Conservation (phyloP, 371 early-diverging fungal genomes). For the Sporodiniella umbellata region DNA sequence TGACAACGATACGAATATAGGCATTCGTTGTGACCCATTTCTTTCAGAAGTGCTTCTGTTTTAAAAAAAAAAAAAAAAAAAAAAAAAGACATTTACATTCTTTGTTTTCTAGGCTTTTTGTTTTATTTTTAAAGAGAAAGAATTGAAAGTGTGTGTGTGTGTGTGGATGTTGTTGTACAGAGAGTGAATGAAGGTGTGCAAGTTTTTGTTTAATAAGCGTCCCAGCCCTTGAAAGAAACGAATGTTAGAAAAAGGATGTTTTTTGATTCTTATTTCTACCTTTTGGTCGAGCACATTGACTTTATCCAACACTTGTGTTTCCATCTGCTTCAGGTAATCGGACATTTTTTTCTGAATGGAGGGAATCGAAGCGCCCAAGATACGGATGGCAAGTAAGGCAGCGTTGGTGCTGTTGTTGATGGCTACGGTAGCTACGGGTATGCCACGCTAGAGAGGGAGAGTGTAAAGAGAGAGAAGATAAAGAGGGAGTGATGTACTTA, state of each 20-base stretch:
- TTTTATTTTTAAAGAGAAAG: too few relatives aligned
- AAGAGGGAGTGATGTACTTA: conserved; percentile 35
- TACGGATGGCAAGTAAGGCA: conserved; percentile 91
- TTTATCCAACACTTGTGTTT: conserved; percentile 81
- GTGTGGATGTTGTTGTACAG: too few relatives aligned
- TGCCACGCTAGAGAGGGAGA: conserved; percentile 71
- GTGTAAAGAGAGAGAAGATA: not conserved
- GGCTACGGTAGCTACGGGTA: conserved; percentile 97
- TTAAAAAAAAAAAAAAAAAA: not conserved
- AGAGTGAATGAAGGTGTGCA: too few relatives aligned
- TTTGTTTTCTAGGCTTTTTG: too few relatives aligned
- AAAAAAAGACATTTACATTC: too few relatives aligned
- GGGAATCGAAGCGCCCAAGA: conserved; percentile 79
- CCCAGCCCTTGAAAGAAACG: not conserved
- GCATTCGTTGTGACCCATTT: conserved; percentile 16
- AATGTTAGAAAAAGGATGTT: not conserved
- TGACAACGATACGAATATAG: conserved; percentile 16
- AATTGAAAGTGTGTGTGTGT: too few relatives aligned
- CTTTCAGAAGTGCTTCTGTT: not conserved
- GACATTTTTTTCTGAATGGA: conserved; percentile 74
- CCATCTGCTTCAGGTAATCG: conserved; percentile 75
- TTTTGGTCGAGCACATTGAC: conserved; percentile 70
- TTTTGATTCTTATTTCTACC: conserved; percentile 22
- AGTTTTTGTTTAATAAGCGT: not conserved
- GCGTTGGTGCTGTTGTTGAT: conserved; percentile 96